Base-by-base conservation (phyloP, 2,329 filamentous ascomycete species). In the Escovopsis weberi region DNA sequence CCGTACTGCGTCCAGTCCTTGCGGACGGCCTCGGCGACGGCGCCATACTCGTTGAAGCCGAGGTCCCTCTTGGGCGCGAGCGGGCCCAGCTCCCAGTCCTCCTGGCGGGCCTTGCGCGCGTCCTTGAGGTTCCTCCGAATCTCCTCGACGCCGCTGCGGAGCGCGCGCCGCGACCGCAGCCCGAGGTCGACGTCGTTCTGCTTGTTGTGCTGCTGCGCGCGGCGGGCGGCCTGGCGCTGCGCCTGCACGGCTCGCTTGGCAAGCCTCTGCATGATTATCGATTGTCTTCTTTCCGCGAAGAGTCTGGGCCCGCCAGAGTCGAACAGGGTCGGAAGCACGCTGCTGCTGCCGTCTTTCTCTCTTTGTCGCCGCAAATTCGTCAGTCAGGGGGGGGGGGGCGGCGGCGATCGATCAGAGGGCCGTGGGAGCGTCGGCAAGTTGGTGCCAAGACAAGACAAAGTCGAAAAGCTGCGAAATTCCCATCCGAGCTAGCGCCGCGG, bases 81-180 rank as follows among this genome's bases (percentile, higher is more conserved):
- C 8, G 83, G 74, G 0, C 88, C 89, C 50, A 86, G 63, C 48
- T 81, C 67, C 77, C 83, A 94, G 59, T 89, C 80, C 58, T 94
- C 82, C 47, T 71, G 73, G 42, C 82, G 74, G 40, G 72, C 68
- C 49, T 66, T 57, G 32, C 65, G 62, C 38, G 69, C 66, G 35
- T 63, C 57, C 40, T 58, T 56, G 12, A 67, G 46, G 47, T 63
- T 59, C 38, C 56, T 41, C 30, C 55, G 50, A 42, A 64, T 52
- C 47, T 67, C 60, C 4, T 48, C 43, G 28, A 56, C 51, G 42
- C 59, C 57, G 5, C 48, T 42, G 33, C 53, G 52, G 40, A 61
- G 48, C 41, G 59, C 52, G 33, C 55, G 50, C 47, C 58, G 56
- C 43, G 55, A 56, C 43, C 54, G 55, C 33, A 57, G 51, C 39